Evolutionary conservation across 805 yeast species (phyloP).

Genomic region (Middelhovenomyces tepae): DNA sequence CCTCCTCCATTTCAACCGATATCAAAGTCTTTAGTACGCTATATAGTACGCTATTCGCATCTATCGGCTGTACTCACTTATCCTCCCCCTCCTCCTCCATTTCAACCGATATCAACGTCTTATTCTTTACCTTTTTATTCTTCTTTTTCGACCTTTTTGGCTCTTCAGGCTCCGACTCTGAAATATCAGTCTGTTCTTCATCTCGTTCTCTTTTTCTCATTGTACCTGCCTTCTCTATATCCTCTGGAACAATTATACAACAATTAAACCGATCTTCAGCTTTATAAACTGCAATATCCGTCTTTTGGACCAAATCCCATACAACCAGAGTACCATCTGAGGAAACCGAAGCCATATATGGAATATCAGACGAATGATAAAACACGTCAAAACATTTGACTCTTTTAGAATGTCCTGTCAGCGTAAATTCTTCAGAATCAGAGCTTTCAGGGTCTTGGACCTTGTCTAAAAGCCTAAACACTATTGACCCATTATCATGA

Average conservation of each 20-base stretch:
- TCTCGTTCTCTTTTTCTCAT: slow-evolving; percentile 46
- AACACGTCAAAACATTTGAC: slow-evolving; percentile 64
- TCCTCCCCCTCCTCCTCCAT: too few relatives aligned
- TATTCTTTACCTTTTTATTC: slow-evolving; percentile 12
- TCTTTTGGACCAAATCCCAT: slow-evolving; percentile 64
- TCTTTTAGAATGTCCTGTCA: slow-evolving; percentile 78
- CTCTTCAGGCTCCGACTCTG: slow-evolving; percentile 20
- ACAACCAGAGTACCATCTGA: slow-evolving; percentile 91
- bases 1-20: too few relatives aligned
- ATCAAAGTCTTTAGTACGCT: too few relatives aligned
- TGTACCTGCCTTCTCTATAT: slow-evolving; percentile 61
- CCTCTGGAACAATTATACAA: slow-evolving; percentile 60
- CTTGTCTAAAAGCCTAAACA: slow-evolving; percentile 35
- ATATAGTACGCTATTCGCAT: too few relatives aligned
- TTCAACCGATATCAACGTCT: too few relatives aligned
- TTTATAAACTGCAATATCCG: slow-evolving; percentile 83
- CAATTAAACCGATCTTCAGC: slow-evolving; percentile 89
- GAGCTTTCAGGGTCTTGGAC: slow-evolving; percentile 26
- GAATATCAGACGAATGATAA: slow-evolving; percentile 30
- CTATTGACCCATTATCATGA: slow-evolving; percentile 60
- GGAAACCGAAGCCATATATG: slow-evolving; percentile 68
- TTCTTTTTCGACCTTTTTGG: slow-evolving; percentile 11
- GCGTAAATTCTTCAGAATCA: slow-evolving; percentile 33
- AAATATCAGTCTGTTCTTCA: slow-evolving; percentile 64
- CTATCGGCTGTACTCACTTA: too few relatives aligned